Evolutionary conservation across 192 early-diverging fungal species (phyloP), one percentile per base, ranked within the genome.

Genomic region (Backusella sp.): DNA sequence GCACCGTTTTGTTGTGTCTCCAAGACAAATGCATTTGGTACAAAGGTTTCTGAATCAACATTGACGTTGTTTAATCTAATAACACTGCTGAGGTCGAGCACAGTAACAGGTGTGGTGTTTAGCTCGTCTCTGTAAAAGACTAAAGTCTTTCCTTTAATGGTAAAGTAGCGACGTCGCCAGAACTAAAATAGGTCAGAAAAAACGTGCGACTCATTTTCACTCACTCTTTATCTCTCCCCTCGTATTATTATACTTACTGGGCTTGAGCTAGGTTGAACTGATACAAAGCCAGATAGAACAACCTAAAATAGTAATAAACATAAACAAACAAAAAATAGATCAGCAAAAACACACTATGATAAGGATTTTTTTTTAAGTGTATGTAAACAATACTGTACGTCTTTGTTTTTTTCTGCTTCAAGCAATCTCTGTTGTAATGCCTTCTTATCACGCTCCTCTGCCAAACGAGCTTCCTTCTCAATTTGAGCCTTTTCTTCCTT

Each of bases 131-230:
- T 78, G 72, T 82, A 90, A 39, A 90, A 78, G 1, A 83, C 76
- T 21, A 90, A 65, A 32, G 77, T 81, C 73, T 85, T 80, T n/a
- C 86, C 86, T 23, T 85, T 81, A 73, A 90, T 85, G 34, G 81
- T 77, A 72, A 88, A 90, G 77, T 81, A 90, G 12, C 88, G 83
- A 46, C 88, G 86, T 73, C 84, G 86, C 88, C 87, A 90, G 56
- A 88, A 88, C 75, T 86, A 75, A 32, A 78, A 77, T 4, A 75
- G 56, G 56, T 62, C 9, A 62, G 56, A 62, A 62, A 62, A 62
- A 39, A 39, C 44, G 30, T 42, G 23, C 39, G 30, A 21, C 41
- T 30, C 46, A 70, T 9, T 44, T 19, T 44, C 42, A 44, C 42
- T 44, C 42, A 44, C 12, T 12, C 37, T 39, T 39, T 39, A 12